Evolutionary conservation across 768 basidiomycete species (phyloP), one percentile per base, ranked within the genome.

Genomic region (Russula foetens): DNA sequence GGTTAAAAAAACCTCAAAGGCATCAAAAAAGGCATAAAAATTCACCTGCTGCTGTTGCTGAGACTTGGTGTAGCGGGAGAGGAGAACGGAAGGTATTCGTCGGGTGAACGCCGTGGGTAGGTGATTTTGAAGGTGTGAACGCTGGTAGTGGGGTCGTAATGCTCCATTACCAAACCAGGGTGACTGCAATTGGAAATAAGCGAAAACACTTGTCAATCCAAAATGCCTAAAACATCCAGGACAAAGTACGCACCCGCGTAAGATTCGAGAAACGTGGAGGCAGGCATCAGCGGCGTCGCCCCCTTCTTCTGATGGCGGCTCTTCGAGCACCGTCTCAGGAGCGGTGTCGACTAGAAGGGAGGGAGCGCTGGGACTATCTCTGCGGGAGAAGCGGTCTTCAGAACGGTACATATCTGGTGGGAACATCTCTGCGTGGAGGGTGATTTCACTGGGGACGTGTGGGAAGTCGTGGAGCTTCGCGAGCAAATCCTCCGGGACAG

Each of bases 61-160:
- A 62, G 38, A 41, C 45, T 58, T 5, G 50, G 28, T n/a, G 53
- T 50, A 12, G 23, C 14, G 23, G 44, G 53, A 45, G 58, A 54
- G 4, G 28, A 38, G 39, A 46, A 38, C 17, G n/a, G 49, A 23
- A 14, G 23, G 14, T 11, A 31, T 14, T 41, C 45, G 9, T 59
- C 57, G 24, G 53, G 46, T 23, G 28, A 14, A 26, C 21, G 33
- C 11, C 15, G 35, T 28, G 55, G 63, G 46, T 24, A 53, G n/a
- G 46, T 28, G 17, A 62, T 61, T 56, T 64, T 62, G 50, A 62
- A 53, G 14, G 54, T 63, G 50, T 61, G 59, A 41, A 58, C 39
- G 19, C 54, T 58, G 23, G 59, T 52, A 14, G 43, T 39, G 45
- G 28, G 49, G 54, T 61, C 50, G 15, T 52, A 56, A 28, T 56